Base-by-base conservation (phyloP, 495 filamentous ascomycete species). In the Penicillium herquei region DNA sequence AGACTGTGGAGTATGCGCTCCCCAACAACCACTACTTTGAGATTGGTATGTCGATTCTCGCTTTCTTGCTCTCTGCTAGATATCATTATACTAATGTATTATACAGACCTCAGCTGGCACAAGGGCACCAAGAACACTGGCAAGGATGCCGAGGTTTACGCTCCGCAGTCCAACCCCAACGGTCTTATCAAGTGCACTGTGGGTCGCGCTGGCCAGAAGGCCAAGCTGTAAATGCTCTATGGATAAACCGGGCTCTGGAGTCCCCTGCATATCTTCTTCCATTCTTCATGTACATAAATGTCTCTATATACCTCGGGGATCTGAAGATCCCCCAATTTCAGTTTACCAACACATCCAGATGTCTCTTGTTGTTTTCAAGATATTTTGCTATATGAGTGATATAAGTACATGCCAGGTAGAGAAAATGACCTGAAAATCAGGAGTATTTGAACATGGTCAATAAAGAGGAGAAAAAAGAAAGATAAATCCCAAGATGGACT, bases 21-120 rank as follows among this genome's bases (percentile, higher is more conserved):
- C 94, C 94, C 17, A 98, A 98, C 76, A 97, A 96, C 77, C 94
- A 98, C 71, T 98, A 96, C 75, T 98, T 97, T 67, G 94, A 97
- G 72, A 87, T 97, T 75, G 88, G 92, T 96, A 79, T 40, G 70
- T 69, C 53, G 31, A 17, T 4, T 49, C 14, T 42, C 9, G 37
- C 39, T 39, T 12, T 26, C 9, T 30, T 14, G 8, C 1, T 6
- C 35, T 11, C 39, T 31, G 21, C 13, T 16, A 32, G 33, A 32
- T 21, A 46, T 39, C 39, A 33, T 56, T 41, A 60, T 73, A 68
- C 42, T 37, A 39, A 33, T 35, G 47, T 9, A 37, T 33, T 57
- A 10, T 42, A 26, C 70, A 94, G 92, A 96, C 67, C 73, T 98
- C 63, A 90, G 86, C 77, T 98, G 94, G 94, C 90, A 96, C 81